A percentile compares a stretch with the other conserved stretches of the same genome.
Conservation (phyloP, 202 grass and related monocot genomes). For the Brachypodium distachyon region DNA sequence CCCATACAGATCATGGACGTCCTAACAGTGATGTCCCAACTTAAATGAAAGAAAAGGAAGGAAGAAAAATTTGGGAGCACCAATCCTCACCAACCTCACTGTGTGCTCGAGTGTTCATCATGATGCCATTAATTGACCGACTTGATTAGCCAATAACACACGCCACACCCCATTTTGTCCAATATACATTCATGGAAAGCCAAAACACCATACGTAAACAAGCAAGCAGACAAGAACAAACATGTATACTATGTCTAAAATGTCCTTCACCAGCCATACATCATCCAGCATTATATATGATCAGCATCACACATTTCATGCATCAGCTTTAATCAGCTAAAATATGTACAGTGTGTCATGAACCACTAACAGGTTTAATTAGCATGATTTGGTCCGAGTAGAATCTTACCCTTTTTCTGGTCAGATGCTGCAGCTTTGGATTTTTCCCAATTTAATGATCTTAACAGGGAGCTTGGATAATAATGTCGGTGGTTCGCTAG, state of each 20-base stretch:
- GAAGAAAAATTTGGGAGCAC: neutral
- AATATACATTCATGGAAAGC: neutral
- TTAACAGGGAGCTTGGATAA: no score
- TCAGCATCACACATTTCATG: no score
- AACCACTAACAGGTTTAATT: no score
- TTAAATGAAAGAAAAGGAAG: neutral
- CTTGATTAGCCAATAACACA: neutral
- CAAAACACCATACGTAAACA: neutral
- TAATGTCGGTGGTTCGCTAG: no score
- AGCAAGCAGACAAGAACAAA: neutral
- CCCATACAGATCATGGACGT: neutral
- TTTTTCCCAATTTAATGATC: no score
- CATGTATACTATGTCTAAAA: neutral
- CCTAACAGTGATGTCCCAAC: neutral
- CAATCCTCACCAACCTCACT: neutral
- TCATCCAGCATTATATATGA: no score
- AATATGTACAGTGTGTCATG: no score
- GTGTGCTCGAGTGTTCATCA: neutral
- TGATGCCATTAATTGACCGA: neutral
- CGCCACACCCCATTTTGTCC: neutral
- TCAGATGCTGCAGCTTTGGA: no score
- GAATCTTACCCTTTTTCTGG: no score
- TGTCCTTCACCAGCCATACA: neutral
- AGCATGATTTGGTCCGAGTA: no score
- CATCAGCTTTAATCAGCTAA: no score